Base-by-base conservation (phyloP, 2,329 filamentous ascomycete species). In the Phaeosphaeria sp. region DNA sequence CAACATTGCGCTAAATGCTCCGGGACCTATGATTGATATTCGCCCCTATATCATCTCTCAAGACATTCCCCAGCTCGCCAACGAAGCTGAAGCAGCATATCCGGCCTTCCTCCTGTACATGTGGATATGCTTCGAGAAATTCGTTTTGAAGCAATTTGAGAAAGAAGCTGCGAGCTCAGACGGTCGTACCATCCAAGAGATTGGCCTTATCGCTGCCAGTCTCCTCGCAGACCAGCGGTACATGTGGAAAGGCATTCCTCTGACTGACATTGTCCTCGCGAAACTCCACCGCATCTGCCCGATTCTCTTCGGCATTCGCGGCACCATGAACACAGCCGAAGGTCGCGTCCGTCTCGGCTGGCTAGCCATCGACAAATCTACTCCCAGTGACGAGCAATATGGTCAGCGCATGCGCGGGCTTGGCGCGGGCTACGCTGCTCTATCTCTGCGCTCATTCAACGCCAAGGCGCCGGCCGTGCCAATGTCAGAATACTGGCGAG, bases 251-350 rank as follows among this genome's bases (percentile, higher is more conserved):
- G 89, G 87, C 9, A 78, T 84, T 48, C 84, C 89, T 1, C 82
- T 96, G 56, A 89, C 92, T 52, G 91, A 96, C 72, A 91, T 98
- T 58, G 82, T 98, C 27, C 89, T 96, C 69, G 89, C 93, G 54
- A 97, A 98, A 76, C 90, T 91, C 69, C 88, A 93, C 58, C 83
- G 90, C 17, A 83, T 87, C 3, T 96, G 92, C 68, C 94, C 95
- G 0, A 89, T 93, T 1, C 81, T 99, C 0, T 98, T 96, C 73
- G 94, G 94, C 18, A 87, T 93, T 63, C 84, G 87, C 44, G 93
- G 92, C 22, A 87, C 82, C 60, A 92, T 96, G 73, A 88, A 84
- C 60, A 96, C 89, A 0, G 84, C 62, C 17, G 58, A 67, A 52
- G 75, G 75, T 27, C 68, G 68, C 23, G 53, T 61, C 23, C 68